Evolutionary conservation across 768 basidiomycete genomes (phyloP).

Genomic region (Mycena alexandri): DNA sequence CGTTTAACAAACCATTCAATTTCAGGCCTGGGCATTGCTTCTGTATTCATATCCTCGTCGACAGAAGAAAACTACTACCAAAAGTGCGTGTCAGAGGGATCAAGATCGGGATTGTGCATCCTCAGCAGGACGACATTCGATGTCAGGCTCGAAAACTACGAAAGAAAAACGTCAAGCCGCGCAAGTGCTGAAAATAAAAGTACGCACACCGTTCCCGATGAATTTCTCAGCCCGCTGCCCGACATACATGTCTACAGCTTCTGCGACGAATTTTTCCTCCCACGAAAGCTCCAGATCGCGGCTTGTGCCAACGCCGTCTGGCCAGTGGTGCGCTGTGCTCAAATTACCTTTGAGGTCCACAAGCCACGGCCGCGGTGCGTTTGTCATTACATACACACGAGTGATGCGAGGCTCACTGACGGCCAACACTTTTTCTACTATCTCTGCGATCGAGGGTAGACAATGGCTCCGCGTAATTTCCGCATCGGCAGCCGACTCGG

Average conservation of each 20-base stretch:
- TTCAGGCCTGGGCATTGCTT: no score
- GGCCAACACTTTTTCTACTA: constrained; percentile 55
- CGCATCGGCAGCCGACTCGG: neutral
- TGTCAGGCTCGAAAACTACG: constrained; percentile 54
- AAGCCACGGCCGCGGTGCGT: constrained; percentile 66
- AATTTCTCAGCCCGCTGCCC: constrained; percentile 73
- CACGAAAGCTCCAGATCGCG: constrained; percentile 64
- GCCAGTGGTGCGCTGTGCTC: constrained; percentile 47
- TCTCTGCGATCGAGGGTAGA: constrained; percentile 63
- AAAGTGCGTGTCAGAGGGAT: constrained; percentile 47
- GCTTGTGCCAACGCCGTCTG: constrained; percentile 67
- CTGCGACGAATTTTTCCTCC: constrained; percentile 69
- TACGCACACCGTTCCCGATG: constrained; percentile 78
- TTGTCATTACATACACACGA: constrained; percentile 74
- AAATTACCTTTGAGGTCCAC: constrained; percentile 58
- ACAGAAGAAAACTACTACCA: no score
- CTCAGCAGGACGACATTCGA: constrained; percentile 52
- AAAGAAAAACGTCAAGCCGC: no score
- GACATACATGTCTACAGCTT: constrained; percentile 78
- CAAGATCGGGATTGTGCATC: constrained; percentile 44
- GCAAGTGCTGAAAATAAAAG: neutral
- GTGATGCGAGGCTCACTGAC: constrained; percentile 47
- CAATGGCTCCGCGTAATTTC: constrained; percentile 56
- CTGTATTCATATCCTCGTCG: no score
- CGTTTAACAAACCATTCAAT: no score